phyloP scores from a whole-genome alignment of 2,329 filamentous ascomycete species.

The Geosmithia putterillii region DNA sequence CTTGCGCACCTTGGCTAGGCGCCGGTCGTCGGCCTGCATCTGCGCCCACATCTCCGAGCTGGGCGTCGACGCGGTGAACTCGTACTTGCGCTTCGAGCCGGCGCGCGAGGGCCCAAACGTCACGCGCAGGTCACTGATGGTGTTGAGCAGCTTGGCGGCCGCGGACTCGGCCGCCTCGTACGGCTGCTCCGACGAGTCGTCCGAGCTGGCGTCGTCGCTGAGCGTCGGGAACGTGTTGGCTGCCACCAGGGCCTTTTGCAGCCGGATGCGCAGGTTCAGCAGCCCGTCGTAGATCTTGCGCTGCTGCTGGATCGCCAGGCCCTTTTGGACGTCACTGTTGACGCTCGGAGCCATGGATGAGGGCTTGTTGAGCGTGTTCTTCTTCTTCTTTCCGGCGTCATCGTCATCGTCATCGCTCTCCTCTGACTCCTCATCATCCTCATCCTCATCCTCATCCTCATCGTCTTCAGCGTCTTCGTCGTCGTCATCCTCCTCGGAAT shows the following conservation, averaged over 20 bases:
- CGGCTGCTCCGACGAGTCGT: conserved; percentile 28
- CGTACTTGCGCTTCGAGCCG: conserved; percentile 51
- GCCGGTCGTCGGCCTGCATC: conserved; percentile 53
- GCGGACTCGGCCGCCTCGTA: conserved; percentile 75
- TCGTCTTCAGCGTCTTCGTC: conserved; percentile 16
- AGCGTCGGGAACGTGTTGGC: conserved; percentile 58
- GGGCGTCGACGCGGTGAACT: conserved; percentile 40
- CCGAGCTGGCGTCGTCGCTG: conserved; percentile 22
- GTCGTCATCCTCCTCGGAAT: conserved; percentile 19
- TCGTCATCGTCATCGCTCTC: conserved; percentile 19
- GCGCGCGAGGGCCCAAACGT: conserved; percentile 39
- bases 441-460: conserved; percentile 21
- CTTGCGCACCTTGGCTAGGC: conserved; percentile 48
- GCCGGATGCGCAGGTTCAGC: conserved; percentile 77
- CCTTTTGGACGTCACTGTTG: conserved; percentile 52
- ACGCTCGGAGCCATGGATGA: not conserved
- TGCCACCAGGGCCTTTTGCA: conserved; percentile 82
- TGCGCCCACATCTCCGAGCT: conserved; percentile 60
- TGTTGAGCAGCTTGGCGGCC: conserved; percentile 74
- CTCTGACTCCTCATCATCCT: conserved; percentile 22
- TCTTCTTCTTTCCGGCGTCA: conserved; percentile 12
- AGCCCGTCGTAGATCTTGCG: conserved; percentile 77
- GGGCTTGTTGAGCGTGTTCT: not conserved
- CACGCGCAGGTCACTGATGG: conserved; percentile 58
- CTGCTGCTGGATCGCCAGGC: conserved; percentile 74